A percentile compares a stretch with the other conserved stretches of the same genome.
These are phyloP conservation scores for Secale cereale DNA, from an alignment of 176 grass and related monocot genomes.

Conservation along the genomic window DNA sequence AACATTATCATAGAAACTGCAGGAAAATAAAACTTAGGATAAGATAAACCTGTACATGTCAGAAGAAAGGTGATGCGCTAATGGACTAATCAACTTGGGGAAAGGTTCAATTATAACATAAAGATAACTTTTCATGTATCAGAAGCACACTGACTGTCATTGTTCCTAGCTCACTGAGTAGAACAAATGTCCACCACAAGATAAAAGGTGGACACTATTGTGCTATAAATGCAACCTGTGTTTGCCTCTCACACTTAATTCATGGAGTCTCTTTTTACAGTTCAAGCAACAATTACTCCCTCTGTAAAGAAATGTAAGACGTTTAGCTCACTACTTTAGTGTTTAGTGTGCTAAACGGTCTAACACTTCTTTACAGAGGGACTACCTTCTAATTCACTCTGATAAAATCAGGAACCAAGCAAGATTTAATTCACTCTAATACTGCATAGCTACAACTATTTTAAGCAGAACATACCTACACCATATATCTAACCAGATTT, in stretches of 20 bases:
- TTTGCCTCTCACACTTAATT: background rate
- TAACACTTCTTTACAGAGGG: no score
- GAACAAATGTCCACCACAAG: background rate
- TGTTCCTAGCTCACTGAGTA: background rate
- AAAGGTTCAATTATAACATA: background rate
- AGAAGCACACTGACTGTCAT: background rate
- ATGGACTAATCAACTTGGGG: background rate
- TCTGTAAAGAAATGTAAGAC: no score
- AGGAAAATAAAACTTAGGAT: slow-evolving; percentile 2
- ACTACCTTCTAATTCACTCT: background rate
- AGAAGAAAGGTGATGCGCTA: background rate
- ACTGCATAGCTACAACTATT: background rate
- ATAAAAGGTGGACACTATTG: background rate
- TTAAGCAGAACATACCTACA: background rate
- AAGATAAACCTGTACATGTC: background rate
- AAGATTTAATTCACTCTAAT: background rate
- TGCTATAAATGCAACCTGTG: background rate
- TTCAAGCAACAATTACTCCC: background rate
- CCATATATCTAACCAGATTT: slow-evolving; percentile 1
- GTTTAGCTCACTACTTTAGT: no score
- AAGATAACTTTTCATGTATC: background rate
- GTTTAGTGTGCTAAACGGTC: no score
- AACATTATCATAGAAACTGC: slow-evolving; percentile 98
- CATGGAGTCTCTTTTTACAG: background rate
- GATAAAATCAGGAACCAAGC: background rate